Base-by-base conservation (phyloP, 805 yeast genomes). In the Starmera amethionina region DNA sequence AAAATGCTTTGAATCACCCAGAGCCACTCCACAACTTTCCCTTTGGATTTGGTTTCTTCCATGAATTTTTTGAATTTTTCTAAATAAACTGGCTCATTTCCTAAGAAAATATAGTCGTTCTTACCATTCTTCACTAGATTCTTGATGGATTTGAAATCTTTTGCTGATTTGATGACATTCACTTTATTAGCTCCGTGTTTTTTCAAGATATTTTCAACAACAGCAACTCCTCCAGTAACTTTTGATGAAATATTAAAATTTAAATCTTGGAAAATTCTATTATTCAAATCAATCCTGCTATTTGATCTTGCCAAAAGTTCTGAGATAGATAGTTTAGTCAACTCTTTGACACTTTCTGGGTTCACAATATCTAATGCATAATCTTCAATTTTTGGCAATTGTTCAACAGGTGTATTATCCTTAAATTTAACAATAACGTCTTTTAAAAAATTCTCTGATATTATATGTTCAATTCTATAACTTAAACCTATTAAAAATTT, bases 401-500 rank as follows among this genome's bases (percentile, higher is more conserved):
- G 19, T 1, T 58, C 45, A 1, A 45, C 27, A 22, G 43, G 42
- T 8, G 46, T 11, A 46, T 43, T 14, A 39, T 36, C 6, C 36
- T 48, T 42, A 32, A 51, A 35, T 39, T 46, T 12, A 51, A 67
- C 68, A 25, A 77, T 42, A 0, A 77, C 63, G 34, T 73, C 75
- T 2, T 59, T 60, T 2, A 80, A 43, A 43, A 77, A 80, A 4
- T 60, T 52, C 0, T 88, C 85, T 29, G 75, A 72, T 1, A 83
- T 48, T 4, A 79, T 72, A 40, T 65, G 60, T n/a, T 62, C 59
- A 9, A 67, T 43, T 37, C 68, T 77, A 34, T 66, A 66, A 39
- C 87, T 75, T 38, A 88, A 61, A 16, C 88, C 77, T 34, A 73
- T 72, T 40, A 90, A 67, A 52, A 90, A 89, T 60, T 90, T 93